Evolutionary conservation across 2,329 filamentous ascomycete species (phyloP).

Genomic region (Fusarium sp.): DNA sequence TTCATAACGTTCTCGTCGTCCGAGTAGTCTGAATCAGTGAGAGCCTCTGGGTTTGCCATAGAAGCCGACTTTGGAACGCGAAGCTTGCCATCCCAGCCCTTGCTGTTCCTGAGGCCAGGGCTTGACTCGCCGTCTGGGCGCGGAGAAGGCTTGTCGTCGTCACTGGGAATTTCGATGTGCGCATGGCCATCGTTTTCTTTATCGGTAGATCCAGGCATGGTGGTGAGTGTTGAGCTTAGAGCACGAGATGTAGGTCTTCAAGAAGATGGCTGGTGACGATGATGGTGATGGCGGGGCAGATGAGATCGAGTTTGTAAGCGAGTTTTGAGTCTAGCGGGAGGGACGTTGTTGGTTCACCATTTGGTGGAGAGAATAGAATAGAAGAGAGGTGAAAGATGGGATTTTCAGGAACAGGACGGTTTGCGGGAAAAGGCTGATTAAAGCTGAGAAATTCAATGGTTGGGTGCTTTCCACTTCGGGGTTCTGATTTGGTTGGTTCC

Average conservation of each 20-base stretch:
- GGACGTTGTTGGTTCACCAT: neutral
- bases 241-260: conserved; percentile 18
- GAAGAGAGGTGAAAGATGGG: neutral
- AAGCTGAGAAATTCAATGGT: conserved; percentile 15
- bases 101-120: conserved; percentile 66
- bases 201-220: conserved; percentile 56
- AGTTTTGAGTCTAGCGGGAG: conserved; percentile 2
- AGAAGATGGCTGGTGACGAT: conserved; percentile 15
- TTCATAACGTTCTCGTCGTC: conserved; percentile 75
- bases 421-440: conserved; percentile 9
- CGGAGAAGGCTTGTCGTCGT: conserved; percentile 55
- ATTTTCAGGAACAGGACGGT: conserved; percentile 7
- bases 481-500: conserved; percentile 16
- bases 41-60: conserved; percentile 81
- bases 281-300: conserved; percentile 30
- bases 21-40: conserved; percentile 88
- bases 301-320: conserved; percentile 18
- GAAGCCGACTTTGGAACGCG: conserved; percentile 72
- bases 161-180: conserved; percentile 63
- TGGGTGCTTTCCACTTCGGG: neutral
- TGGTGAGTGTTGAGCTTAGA: conserved; percentile 9
- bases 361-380: neutral
- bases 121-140: conserved; percentile 56
- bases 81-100: conserved; percentile 87
- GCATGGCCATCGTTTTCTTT: conserved; percentile 52